Evolutionary conservation across 1,139 yeast species (phyloP), one percentile per base, ranked within the genome.

Genomic region (Scheffersomyces illinoinensis): DNA sequence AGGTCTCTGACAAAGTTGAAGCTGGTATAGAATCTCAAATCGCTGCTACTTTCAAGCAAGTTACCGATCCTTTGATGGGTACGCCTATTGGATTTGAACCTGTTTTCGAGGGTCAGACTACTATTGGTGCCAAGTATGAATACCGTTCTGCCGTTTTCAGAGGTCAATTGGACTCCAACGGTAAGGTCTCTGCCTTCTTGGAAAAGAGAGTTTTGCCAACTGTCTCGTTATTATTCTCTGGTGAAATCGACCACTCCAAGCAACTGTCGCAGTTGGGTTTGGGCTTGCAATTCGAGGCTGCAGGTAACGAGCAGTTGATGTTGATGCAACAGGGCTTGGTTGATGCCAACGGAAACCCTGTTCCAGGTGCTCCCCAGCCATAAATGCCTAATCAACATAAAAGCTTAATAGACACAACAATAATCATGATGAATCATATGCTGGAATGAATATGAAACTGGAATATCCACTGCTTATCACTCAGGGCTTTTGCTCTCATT

Each of bases 61-160:
- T 90, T 65, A 85, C 90, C 66, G 96, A 91, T 74, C 89, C 92
- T 64, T 82, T 91, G 80, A 83, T 89, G 84, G 93, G 93, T 61
- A 87, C 91, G 59, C 91, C 96, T 63, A 87, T 91, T 65, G 91
- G 91, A 59, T 83, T 84, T 70, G 90, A 89, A 76, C 93, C 97
- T 53, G 87, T 89, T 56, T 83, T 92, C 61, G 98, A 93, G 73
- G 98, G 97, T 71, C 85, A 86, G 68, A 93, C 99, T 69, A 91
- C 98, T 63, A 76, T 95, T 60, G 99, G 98, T 77, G 97, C 98
- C 70, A 95, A 93, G 81, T 95, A 95, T 78, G 99, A 95, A 81
- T 96, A 93, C 85, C 93, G 98, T 81, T 96, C 93, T 78, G 89
- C 97, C 61, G 89, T 92, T 59, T 93, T 92, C 86, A 89, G 99